These are phyloP conservation scores for Fraxinus dipetala DNA, from an alignment of 305 asterid species.

Conservation along the genomic window DNA sequence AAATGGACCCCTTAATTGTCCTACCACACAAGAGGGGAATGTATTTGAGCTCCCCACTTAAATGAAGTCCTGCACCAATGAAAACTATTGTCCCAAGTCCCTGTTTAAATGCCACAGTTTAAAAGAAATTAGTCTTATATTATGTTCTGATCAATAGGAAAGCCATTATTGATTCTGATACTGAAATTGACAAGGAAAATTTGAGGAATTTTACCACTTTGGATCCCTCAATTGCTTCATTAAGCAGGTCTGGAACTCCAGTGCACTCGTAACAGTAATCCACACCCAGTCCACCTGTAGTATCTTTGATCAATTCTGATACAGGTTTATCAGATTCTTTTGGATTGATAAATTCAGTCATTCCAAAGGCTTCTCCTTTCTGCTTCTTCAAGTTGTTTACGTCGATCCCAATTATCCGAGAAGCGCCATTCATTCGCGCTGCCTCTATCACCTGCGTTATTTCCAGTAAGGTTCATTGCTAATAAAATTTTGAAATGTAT, in stretches of 20 bases:
- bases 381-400: conserved; percentile 50
- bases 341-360: conserved; percentile 68
- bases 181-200: background rate
- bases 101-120: conserved; percentile 22
- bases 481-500: background rate
- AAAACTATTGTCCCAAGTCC: conserved; percentile 62
- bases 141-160: background rate
- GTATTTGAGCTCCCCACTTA: conserved; percentile 52
- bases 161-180: background rate
- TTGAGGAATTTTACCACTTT: conserved; percentile 47
- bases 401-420: conserved; percentile 64
- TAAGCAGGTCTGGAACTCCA: conserved; percentile 52
- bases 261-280: conserved; percentile 73
- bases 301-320: conserved; percentile 58
- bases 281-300: conserved; percentile 68
- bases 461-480: background rate
- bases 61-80: conserved; percentile 57
- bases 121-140: background rate
- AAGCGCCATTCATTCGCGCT: conserved; percentile 52
- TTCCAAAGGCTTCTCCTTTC: conserved; percentile 61
- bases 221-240: conserved; percentile 66
- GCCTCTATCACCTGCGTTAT: conserved; percentile 55
- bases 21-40: conserved; percentile 61
- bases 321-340: conserved; percentile 45
- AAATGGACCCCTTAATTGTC: conserved; percentile 53